phyloP scores from a whole-genome alignment of 768 basidiomycete species.

The Termitomyces sp. region DNA sequence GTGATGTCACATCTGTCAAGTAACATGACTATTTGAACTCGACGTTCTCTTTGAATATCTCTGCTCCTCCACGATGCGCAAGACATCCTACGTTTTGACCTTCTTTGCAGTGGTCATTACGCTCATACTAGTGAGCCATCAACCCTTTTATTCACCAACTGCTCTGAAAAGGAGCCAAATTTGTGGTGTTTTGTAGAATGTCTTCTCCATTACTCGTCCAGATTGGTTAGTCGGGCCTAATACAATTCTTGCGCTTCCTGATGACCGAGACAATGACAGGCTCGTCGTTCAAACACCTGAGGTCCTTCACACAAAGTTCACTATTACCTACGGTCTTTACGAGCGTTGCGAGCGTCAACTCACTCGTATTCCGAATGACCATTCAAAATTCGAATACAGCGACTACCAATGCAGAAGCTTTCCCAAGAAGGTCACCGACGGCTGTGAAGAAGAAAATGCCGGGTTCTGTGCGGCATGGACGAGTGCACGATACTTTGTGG shows the following conservation, averaged over 20 bases:
- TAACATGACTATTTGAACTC: neutral
- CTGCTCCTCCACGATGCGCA: conserved; percentile 48
- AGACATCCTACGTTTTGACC: conserved; percentile 65
- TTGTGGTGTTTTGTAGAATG: conserved; percentile 40
- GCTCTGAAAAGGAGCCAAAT: neutral
- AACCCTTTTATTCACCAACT: neutral
- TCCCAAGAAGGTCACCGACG: conserved; percentile 51
- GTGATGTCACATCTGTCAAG: conserved; percentile 6
- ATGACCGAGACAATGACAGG: conserved; percentile 29
- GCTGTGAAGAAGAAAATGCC: conserved; percentile 51
- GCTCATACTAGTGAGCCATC: conserved; percentile 48
- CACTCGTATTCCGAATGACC: conserved; percentile 47
- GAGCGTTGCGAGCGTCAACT: conserved; percentile 54
- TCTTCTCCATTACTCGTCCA: conserved; percentile 51
- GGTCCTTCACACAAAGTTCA: conserved; percentile 44
- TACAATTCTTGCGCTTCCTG: conserved; percentile 1
- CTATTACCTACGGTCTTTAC: conserved; percentile 57
- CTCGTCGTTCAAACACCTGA: conserved; percentile 44
- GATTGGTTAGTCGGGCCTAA: conserved; percentile 53
- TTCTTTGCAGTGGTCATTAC: conserved; percentile 54
- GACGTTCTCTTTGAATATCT: neutral
- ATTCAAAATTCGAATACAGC: conserved; percentile 47
- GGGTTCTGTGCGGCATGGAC: conserved; percentile 68
- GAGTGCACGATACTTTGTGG: conserved; percentile 65
- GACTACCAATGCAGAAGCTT: conserved; percentile 65